A percentile compares a stretch with the other conserved stretches of the same genome.
phyloP scores from a whole-genome alignment of 2,329 filamentous ascomycete species.

The Arthrinium puccinioides region DNA sequence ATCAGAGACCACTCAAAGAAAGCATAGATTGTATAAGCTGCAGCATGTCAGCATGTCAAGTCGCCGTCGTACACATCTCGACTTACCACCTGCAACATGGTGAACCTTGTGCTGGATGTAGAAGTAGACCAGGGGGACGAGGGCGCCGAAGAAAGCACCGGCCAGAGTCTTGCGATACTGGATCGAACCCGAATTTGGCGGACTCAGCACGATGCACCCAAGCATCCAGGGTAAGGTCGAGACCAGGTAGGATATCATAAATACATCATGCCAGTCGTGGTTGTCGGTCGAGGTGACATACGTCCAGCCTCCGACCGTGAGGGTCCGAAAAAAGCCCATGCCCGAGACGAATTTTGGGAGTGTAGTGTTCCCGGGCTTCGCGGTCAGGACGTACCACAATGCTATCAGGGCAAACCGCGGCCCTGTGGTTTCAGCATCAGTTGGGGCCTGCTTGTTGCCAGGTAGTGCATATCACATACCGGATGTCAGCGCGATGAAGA shows the following conservation, averaged over 20 bases:
- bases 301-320: constrained; percentile 96
- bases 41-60: constrained; percentile 7
- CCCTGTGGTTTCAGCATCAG: constrained; percentile 39
- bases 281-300: constrained; percentile 98
- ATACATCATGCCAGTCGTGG: constrained; percentile 97
- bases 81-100: constrained; percentile 80
- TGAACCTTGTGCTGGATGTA: constrained; percentile 99
- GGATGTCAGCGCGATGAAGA: constrained; percentile 95
- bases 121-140: constrained; percentile 88
- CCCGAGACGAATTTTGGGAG: constrained; percentile 76
- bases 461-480: constrained; percentile 39
- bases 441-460: not conserved
- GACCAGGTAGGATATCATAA: constrained; percentile 98
- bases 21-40: constrained; percentile 94
- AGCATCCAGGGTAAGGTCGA: constrained; percentile 92
- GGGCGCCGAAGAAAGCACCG: constrained; percentile 78
- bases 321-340: constrained; percentile 77
- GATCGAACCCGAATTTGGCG: constrained; percentile 72
- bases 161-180: constrained; percentile 86
- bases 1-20: constrained; percentile 98
- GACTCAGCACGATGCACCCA: constrained; percentile 82
- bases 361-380: constrained; percentile 57
- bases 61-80: not conserved
- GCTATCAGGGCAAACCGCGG: constrained; percentile 87
- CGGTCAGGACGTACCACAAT: constrained; percentile 85